These are phyloP conservation scores for Diaporthe citrichinensis DNA, from an alignment of 2,329 filamentous ascomycete species.

Conservation along the genomic window DNA sequence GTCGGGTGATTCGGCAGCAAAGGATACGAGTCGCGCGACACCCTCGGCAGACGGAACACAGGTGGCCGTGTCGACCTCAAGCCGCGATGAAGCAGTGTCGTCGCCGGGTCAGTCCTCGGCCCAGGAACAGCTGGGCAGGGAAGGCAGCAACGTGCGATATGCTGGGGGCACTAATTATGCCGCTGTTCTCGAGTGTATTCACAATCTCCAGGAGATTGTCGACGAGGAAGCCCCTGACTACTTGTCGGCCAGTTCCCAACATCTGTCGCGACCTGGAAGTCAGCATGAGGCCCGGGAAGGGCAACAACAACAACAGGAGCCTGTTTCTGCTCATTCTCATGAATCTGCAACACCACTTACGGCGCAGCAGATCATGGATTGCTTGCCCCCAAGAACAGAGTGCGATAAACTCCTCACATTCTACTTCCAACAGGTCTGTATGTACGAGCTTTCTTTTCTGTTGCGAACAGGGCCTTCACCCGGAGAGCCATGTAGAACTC, in stretches of 20 bases:
- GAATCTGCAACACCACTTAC: conserved; percentile 48
- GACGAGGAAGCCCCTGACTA: conserved; percentile 37
- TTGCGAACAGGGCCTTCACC: background rate
- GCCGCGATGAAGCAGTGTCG: background rate
- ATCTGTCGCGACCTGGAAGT: background rate
- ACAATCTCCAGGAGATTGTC: conserved; percentile 57
- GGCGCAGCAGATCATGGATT: conserved; percentile 50
- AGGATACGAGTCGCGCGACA: background rate
- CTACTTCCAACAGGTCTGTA: conserved; percentile 57
- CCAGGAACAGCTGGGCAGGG: conserved; percentile 33
- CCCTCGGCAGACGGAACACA: background rate
- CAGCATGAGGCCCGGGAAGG: conserved; percentile 3
- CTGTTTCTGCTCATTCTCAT: conserved; percentile 47
- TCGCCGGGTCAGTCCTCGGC: conserved; percentile 36
- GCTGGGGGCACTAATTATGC: conserved; percentile 58
- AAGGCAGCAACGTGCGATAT: conserved; percentile 46
- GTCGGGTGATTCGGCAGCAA: background rate
- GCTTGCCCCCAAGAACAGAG: conserved; percentile 54
- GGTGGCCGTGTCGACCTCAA: background rate
- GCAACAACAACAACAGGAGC: background rate
- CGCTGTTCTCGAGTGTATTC: conserved; percentile 58
- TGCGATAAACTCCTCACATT: conserved; percentile 53
- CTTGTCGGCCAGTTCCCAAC: conserved; percentile 16
- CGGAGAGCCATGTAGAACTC: background rate
- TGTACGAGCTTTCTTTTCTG: background rate